Evolutionary conservation across 169 alveolate genomes (phyloP).

Genomic region (Eimeria zaria): DNA sequence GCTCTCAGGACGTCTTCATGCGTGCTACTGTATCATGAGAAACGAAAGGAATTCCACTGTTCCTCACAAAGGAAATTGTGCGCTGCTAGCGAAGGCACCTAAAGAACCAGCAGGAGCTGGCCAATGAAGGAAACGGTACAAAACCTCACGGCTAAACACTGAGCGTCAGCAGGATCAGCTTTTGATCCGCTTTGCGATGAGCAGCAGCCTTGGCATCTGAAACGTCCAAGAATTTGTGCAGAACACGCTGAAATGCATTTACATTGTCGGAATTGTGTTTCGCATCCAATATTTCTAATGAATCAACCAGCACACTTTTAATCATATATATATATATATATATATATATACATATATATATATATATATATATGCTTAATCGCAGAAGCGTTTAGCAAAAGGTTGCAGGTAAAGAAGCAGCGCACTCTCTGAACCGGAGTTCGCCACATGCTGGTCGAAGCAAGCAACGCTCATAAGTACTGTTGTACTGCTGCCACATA

Average conservation of each 20-base stretch:
- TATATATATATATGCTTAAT: too few relatives aligned
- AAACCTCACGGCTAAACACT: neutral
- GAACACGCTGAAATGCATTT: too few relatives aligned
- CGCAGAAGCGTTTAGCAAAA: neutral
- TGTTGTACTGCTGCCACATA: neutral
- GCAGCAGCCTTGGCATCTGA: neutral
- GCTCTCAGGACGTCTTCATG: neutral
- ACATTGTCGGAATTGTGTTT: too few relatives aligned
- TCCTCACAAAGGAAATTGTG: neutral
- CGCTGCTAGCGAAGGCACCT: neutral
- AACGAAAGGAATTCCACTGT: neutral
- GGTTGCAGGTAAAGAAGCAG: neutral
- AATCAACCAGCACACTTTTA: neutral
- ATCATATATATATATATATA: too few relatives aligned
- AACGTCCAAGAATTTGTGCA: too few relatives aligned
- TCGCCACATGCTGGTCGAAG: neutral
- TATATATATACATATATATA: too few relatives aligned
- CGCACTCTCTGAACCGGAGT: slow-evolving; percentile 5
- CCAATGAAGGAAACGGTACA: neutral
- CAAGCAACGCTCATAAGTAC: neutral
- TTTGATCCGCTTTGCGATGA: neutral
- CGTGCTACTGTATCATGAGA: neutral
- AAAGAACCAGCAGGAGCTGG: neutral
- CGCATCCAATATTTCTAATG: too few relatives aligned
- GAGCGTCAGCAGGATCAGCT: neutral